These are phyloP conservation scores for Verticillium nonalfalfae DNA, from an alignment of 2,329 filamentous ascomycete species.

Conservation along the genomic window DNA sequence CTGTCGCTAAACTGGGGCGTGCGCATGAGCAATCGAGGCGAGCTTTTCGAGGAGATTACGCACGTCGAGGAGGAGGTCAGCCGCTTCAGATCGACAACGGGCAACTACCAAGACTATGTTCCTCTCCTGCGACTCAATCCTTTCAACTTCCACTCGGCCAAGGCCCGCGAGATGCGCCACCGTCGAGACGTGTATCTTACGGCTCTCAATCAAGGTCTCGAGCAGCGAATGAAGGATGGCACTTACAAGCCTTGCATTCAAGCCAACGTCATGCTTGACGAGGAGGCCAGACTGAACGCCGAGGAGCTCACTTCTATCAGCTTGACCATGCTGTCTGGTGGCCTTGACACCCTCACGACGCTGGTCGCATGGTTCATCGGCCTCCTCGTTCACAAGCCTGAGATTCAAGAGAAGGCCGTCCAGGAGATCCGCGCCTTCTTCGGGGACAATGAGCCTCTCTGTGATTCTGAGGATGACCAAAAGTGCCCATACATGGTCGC, in stretches of 20 bases:
- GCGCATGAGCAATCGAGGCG: conserved; percentile 51
- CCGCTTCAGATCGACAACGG: conserved; percentile 52
- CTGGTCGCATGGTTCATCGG: conserved; percentile 60
- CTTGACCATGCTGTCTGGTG: conserved; percentile 62
- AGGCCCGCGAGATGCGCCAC: conserved; percentile 52
- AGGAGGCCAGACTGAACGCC: conserved; percentile 54
- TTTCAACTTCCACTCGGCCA: conserved; percentile 49
- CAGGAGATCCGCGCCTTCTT: conserved; percentile 50
- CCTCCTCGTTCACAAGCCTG: conserved; percentile 50
- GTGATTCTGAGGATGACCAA: conserved; percentile 55
- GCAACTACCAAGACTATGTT: conserved; percentile 57
- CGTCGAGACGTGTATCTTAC: conserved; percentile 55
- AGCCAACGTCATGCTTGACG: conserved; percentile 58
- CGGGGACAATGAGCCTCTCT: conserved; percentile 45
- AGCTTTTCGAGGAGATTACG: conserved; percentile 56
- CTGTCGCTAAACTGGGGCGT: conserved; percentile 62
- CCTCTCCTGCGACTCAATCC: conserved; percentile 54
- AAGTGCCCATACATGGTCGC: conserved; percentile 58
- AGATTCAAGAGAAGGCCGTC: conserved; percentile 56
- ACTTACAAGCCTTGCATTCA: conserved; percentile 60
- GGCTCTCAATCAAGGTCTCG: conserved; percentile 49
- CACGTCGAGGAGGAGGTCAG: conserved; percentile 56
- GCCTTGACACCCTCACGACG: conserved; percentile 61
- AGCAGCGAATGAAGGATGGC: conserved; percentile 54
- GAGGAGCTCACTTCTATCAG: conserved; percentile 60